A percentile compares a stretch with the other conserved stretches of the same genome.
Evolutionary conservation across 352 stramenopile genomes (phyloP).

Genomic region (Pythium myriotylum): DNA sequence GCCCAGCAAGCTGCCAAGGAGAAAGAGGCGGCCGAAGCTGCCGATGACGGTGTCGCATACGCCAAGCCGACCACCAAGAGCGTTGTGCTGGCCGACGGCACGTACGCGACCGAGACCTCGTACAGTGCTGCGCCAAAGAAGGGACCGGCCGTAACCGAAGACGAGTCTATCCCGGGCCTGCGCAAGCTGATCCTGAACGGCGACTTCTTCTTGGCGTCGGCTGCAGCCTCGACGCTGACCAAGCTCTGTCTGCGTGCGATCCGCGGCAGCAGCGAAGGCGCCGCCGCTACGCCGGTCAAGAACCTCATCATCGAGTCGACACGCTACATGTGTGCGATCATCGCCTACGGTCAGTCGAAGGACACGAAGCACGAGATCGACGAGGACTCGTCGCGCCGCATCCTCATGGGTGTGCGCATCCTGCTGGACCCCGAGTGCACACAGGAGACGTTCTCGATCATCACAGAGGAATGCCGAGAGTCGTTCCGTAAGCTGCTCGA

Average conservation of each 20-base stretch:
- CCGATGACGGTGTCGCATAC: slow-evolving; percentile 49
- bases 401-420: slow-evolving; percentile 94
- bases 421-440: slow-evolving; percentile 91
- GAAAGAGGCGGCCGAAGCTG: slow-evolving; percentile 3
- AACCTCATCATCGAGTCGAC: slow-evolving; percentile 70
- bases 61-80: slow-evolving; percentile 96
- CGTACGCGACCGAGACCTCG: slow-evolving; percentile 98
- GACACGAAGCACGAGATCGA: slow-evolving; percentile 87
- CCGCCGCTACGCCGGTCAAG: slow-evolving; percentile 54
- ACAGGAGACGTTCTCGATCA: slow-evolving; percentile 66
- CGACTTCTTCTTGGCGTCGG: slow-evolving; percentile 97
- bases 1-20: slow-evolving; percentile 31
- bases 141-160: slow-evolving; percentile 39
- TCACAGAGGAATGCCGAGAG: slow-evolving; percentile 79
- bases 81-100: slow-evolving; percentile 98
- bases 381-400: slow-evolving; percentile 95
- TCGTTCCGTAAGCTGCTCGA: slow-evolving; percentile 81
- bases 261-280: slow-evolving; percentile 49
- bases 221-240: slow-evolving; percentile 92
- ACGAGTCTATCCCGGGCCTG: slow-evolving; percentile 74
- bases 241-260: slow-evolving; percentile 96
- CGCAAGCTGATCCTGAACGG: slow-evolving; percentile 91
- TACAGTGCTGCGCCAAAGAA: slow-evolving; percentile 52
- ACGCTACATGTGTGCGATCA: slow-evolving; percentile 76
- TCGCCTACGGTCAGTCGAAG: slow-evolving; percentile 74